Conservation (phyloP, 192 early-diverging fungal species). For the Lunasporangiospora selenospora region DNA sequence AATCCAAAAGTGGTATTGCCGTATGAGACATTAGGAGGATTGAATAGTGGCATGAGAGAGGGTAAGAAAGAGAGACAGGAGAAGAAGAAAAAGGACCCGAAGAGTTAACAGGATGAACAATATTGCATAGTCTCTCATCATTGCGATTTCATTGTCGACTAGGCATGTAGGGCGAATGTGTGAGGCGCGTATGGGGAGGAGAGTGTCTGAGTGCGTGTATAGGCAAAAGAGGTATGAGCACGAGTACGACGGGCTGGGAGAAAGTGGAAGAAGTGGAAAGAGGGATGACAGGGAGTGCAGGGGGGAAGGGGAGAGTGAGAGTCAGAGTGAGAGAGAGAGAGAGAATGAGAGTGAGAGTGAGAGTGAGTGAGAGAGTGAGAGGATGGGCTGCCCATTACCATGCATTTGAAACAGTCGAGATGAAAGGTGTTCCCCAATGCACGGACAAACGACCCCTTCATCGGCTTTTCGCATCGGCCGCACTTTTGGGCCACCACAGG, state of each 20-base stretch:
- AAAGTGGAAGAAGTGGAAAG: background rate
- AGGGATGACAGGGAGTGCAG: constrained; percentile 6
- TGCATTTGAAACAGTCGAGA: constrained; percentile 93
- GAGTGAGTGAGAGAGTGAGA: constrained; percentile 8
- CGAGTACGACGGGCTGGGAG: too few relatives aligned
- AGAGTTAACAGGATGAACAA: background rate
- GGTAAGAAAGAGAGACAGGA: constrained; percentile 48
- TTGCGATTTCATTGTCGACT: too few relatives aligned
- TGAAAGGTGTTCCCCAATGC: constrained; percentile 86
- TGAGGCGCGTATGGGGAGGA: too few relatives aligned
- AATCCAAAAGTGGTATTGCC: constrained; percentile 29
- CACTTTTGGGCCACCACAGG: constrained; percentile 59
- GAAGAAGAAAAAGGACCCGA: constrained; percentile 2
- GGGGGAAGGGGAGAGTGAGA: background rate
- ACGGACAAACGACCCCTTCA: constrained; percentile 92
- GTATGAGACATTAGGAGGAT: constrained; percentile 45
- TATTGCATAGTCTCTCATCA: background rate
- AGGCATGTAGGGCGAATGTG: too few relatives aligned
- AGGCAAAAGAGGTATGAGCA: too few relatives aligned
- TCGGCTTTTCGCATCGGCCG: constrained; percentile 68
- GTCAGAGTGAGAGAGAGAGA: background rate
- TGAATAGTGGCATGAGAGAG: constrained; percentile 43
- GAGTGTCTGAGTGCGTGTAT: too few relatives aligned
- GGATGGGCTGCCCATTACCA: constrained; percentile 63
- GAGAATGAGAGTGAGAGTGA: background rate